These are phyloP conservation scores for Aspergillus alliaceus DNA, from an alignment of 2,329 filamentous ascomycete genomes.

Conservation along the genomic window DNA sequence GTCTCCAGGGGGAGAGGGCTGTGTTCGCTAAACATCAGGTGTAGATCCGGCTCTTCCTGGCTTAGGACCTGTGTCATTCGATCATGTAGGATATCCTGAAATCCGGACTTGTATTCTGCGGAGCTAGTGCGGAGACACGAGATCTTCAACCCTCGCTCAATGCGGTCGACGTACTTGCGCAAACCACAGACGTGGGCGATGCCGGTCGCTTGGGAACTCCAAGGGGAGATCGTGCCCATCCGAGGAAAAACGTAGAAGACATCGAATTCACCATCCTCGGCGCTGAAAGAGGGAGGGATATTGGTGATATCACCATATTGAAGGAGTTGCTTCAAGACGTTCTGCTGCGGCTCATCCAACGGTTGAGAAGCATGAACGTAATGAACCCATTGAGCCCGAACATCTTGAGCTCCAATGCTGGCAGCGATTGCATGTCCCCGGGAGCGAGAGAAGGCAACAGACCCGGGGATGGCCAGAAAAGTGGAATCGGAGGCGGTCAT, in stretches of 20 bases:
- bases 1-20: slow-evolving; percentile 66
- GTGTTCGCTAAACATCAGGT: slow-evolving; percentile 75
- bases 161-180: slow-evolving; percentile 67
- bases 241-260: slow-evolving; percentile 76
- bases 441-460: slow-evolving; percentile 48
- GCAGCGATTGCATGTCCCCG: slow-evolving; percentile 44
- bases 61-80: slow-evolving; percentile 91
- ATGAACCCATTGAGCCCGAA: slow-evolving; percentile 56
- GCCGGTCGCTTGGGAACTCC: slow-evolving; percentile 94
- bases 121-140: slow-evolving; percentile 61
- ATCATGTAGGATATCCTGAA: slow-evolving; percentile 72
- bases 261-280: slow-evolving; percentile 52
- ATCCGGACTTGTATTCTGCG: slow-evolving; percentile 58
- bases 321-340: slow-evolving; percentile 59
- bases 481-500: slow-evolving; percentile 35
- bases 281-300: slow-evolving; percentile 42
- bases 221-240: slow-evolving; percentile 82
- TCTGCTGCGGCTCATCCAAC: slow-evolving; percentile 48
- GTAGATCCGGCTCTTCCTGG: slow-evolving; percentile 65
- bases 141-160: slow-evolving; percentile 83
- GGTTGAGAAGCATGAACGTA: slow-evolving; percentile 62
- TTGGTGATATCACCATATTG: slow-evolving; percentile 60
- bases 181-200: slow-evolving; percentile 91
- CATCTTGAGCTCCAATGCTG: slow-evolving; percentile 43
- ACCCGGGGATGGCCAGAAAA: slow-evolving; percentile 40